Evolutionary conservation across 306 rosid species (phyloP).

Genomic region (Vigna unguiculata): DNA sequence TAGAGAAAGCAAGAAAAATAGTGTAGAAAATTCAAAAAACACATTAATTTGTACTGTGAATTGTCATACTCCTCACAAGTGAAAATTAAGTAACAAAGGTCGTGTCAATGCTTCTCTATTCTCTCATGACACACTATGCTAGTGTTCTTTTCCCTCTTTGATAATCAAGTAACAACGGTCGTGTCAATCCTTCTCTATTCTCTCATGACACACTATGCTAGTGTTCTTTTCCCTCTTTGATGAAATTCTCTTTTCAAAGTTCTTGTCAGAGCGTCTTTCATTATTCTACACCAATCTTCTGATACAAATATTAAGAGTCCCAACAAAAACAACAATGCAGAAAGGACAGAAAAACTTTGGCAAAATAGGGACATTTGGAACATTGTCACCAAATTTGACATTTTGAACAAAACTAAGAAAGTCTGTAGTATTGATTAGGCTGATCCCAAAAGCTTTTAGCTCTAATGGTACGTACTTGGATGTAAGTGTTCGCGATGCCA

Average conservation of each 20-base stretch:
- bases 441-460: conserved; percentile 37
- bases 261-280: neutral
- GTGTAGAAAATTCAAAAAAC: neutral
- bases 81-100: too few species aligned
- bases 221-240: neutral
- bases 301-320: neutral
- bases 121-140: neutral
- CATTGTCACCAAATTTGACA: neutral
- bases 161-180: neutral
- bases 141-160: too few species aligned
- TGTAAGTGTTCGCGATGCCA: conserved; percentile 5
- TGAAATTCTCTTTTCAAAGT: neutral
- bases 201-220: neutral
- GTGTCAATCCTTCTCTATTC: neutral
- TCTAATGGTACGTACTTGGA: neutral
- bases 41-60: neutral
- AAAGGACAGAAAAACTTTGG: neutral
- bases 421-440: neutral
- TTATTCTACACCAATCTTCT: neutral
- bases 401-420: neutral
- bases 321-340: neutral
- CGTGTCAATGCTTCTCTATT: too few species aligned
- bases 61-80: neutral
- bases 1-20: neutral
- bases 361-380: neutral